Conservation (phyloP, 1,284 basidiomycete genomes). For the Coriolopsis trogii region DNA sequence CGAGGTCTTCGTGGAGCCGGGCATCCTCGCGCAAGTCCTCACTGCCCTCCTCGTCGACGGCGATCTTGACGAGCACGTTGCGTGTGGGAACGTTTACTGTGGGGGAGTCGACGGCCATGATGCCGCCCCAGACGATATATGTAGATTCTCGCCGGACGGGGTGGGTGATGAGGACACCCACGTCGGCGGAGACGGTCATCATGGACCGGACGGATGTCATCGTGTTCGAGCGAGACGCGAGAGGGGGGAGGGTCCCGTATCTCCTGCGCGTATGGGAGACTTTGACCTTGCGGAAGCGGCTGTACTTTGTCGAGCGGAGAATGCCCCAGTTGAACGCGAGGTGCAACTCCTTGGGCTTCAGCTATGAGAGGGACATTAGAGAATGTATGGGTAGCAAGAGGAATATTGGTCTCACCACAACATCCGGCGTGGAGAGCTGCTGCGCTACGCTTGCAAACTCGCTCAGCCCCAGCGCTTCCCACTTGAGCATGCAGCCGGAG, state of each 20-base stretch:
- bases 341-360: constrained; percentile 22
- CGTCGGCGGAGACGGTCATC: constrained; percentile 19
- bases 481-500: constrained; percentile 5
- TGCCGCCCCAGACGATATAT: constrained; percentile 25
- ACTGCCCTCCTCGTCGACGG: constrained; percentile 24
- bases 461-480: background rate
- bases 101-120: constrained; percentile 17
- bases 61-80: constrained; percentile 22
- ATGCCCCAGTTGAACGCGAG: constrained; percentile 23
- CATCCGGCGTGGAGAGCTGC: constrained; percentile 15
- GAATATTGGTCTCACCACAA: constrained; percentile 8
- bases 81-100: constrained; percentile 9
- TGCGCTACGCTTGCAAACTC: constrained; percentile 11
- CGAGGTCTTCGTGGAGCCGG: constrained; percentile 20
- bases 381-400: background rate
- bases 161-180: constrained; percentile 20
- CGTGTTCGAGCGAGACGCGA: constrained; percentile 21
- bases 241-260: background rate
- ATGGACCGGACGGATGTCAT: constrained; percentile 11
- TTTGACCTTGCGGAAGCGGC: constrained; percentile 18
- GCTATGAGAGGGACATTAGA: background rate
- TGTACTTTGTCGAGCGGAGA: constrained; percentile 15
- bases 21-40: constrained; percentile 25
- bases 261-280: background rate
- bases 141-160: constrained; percentile 23